Percentiles rank a stretch among this genome's conserved stretches.
These are phyloP conservation scores for Aspergillus quadrilineatus DNA, from an alignment of 2,329 filamentous ascomycete genomes.

Conservation along the genomic window DNA sequence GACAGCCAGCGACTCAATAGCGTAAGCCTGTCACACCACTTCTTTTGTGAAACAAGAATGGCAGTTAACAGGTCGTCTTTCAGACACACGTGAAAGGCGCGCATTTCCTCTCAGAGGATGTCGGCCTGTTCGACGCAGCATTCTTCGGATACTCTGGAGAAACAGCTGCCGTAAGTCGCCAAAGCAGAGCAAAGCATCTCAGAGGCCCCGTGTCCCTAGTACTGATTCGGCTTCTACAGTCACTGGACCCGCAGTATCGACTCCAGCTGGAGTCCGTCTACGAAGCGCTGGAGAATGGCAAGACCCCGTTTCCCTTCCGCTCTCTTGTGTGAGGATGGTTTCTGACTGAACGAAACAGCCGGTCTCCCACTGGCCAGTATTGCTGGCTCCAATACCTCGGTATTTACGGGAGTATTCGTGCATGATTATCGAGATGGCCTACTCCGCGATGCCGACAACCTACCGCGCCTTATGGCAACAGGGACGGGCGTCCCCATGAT, in stretches of 20 bases:
- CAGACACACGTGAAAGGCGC: neutral
- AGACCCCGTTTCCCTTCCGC: neutral
- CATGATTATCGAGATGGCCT: constrained; percentile 9
- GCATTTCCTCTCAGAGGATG: constrained; percentile 14
- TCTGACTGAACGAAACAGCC: constrained; percentile 19
- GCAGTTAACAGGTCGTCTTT: no score
- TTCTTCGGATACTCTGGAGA: constrained; percentile 27
- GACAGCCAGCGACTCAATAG: neutral
- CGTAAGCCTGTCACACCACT: neutral
- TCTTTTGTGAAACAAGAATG: no score
- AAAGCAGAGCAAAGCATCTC: no score
- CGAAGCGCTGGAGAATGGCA: constrained; percentile 15
- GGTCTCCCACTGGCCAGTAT: constrained; percentile 21
- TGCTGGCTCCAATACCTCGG: constrained; percentile 16
- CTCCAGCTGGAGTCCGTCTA: constrained; percentile 27
- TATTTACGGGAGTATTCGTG: constrained; percentile 14
- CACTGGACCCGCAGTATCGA: constrained; percentile 30
- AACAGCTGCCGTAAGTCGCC: constrained; percentile 1
- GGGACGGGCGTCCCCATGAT: constrained; percentile 18
- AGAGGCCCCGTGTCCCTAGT: no score
- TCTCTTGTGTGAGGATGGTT: neutral
- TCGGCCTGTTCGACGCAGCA: constrained; percentile 21
- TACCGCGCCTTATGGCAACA: neutral
- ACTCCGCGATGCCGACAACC: neutral
- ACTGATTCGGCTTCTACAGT: constrained; percentile 5